These are phyloP conservation scores for Coprinopsis cinerea DNA, from an alignment of 768 basidiomycete species.

Conservation along the genomic window DNA sequence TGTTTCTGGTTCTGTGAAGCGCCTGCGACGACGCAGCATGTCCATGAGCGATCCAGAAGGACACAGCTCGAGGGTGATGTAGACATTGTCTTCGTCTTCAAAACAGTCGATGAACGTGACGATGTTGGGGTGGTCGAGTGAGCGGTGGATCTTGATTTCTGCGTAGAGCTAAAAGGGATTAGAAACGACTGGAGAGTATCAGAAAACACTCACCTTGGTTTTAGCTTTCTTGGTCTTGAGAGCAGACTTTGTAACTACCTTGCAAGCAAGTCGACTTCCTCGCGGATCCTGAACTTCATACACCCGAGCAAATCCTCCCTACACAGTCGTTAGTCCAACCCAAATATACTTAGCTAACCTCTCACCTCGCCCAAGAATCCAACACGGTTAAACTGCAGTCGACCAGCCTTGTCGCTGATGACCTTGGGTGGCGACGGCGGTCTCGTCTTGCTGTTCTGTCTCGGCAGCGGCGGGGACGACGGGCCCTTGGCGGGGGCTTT, in stretches of 20 bases:
- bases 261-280: conserved; percentile 72
- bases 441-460: conserved; percentile 77
- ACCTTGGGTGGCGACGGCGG: conserved; percentile 78
- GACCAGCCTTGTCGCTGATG: conserved; percentile 58
- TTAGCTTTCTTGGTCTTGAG: conserved; percentile 96
- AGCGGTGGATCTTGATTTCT: conserved; percentile 96
- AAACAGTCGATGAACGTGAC: conserved; percentile 91
- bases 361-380: conserved; percentile 88
- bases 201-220: conserved; percentile 64
- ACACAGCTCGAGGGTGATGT: conserved; percentile 95
- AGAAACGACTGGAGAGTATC: background rate
- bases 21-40: conserved; percentile 78
- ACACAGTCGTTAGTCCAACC: conserved; percentile 22
- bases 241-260: conserved; percentile 90
- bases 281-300: conserved; percentile 83
- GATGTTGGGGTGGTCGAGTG: conserved; percentile 88
- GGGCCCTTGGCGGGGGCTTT: conserved; percentile 37
- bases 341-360: conserved; percentile 11
- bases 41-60: conserved; percentile 87
- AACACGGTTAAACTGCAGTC: conserved; percentile 59
- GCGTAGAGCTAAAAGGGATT: conserved; percentile 70
- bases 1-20: conserved; percentile 88
- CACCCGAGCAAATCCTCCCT: conserved; percentile 93
- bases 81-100: conserved; percentile 92
- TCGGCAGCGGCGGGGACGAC: conserved; percentile 61